Evolutionary conservation across 768 basidiomycete species (phyloP).

Genomic region (Tylopilus balloui): DNA sequence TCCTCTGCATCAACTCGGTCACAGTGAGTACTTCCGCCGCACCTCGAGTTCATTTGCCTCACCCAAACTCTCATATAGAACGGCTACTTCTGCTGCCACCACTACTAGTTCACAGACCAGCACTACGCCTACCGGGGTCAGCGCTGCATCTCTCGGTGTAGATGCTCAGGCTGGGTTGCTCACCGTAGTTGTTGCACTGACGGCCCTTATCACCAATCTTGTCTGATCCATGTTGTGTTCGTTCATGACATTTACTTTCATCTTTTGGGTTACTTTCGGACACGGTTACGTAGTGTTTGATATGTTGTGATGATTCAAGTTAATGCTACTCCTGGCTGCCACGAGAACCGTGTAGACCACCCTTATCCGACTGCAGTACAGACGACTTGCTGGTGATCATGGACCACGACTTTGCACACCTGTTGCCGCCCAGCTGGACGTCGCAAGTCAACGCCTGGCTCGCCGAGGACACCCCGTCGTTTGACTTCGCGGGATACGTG

Average conservation of each 20-base stretch:
- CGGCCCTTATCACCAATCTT: slow-evolving; percentile 28
- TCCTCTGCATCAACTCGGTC: slow-evolving; percentile 4
- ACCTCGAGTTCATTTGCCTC: neutral
- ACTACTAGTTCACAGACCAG: slow-evolving; percentile 22
- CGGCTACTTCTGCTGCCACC: neutral
- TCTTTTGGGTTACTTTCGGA: neutral
- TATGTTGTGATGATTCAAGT: no score
- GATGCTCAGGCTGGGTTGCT: slow-evolving; percentile 32
- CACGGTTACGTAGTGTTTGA: neutral
- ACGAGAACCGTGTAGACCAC: no score
- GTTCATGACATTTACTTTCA: neutral
- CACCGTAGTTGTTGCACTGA: slow-evolving; percentile 33
- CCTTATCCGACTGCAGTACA: no score
- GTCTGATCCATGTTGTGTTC: slow-evolving; percentile 14
- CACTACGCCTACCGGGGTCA: slow-evolving; percentile 26
- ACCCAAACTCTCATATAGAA: slow-evolving; percentile 8
- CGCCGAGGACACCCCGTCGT: slow-evolving; percentile 90
- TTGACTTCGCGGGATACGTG: slow-evolving; percentile 95
- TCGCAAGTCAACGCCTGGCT: slow-evolving; percentile 77
- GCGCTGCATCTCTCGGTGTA: slow-evolving; percentile 30
- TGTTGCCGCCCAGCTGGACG: slow-evolving; percentile 95
- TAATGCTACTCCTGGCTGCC: no score
- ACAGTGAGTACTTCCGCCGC: slow-evolving; percentile 14
- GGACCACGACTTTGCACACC: slow-evolving; percentile 43
- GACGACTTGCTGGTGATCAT: slow-evolving; percentile 11